Percentiles rank a stretch among this genome's conserved stretches.
phyloP scores from a whole-genome alignment of 129 eudicot genomes.

The Gnaphalium uliginosum region DNA sequence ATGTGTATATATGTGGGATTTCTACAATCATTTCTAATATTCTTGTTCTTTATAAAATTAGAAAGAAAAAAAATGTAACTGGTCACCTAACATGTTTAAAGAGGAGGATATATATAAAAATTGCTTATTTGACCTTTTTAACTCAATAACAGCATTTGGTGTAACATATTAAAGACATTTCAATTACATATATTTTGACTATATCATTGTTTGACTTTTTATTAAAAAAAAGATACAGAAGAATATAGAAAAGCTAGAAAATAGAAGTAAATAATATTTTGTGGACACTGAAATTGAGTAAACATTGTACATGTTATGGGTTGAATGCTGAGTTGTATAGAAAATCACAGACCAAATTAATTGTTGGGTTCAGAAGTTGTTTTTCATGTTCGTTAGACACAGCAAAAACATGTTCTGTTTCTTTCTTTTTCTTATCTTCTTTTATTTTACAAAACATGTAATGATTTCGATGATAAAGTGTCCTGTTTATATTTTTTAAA shows the following conservation, averaged over 20 bases:
- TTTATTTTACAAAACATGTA: not conserved
- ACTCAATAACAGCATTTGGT: too few species aligned
- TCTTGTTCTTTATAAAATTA: too few species aligned
- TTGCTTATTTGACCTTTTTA: too few species aligned
- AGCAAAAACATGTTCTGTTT: not conserved
- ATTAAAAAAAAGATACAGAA: not conserved
- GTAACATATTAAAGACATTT: too few species aligned
- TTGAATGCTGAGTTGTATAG: constrained; percentile 3
- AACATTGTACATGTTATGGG: constrained; percentile 13
- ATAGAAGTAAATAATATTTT: not conserved
- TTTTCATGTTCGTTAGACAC: constrained; percentile 6
- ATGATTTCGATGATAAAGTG: not conserved
- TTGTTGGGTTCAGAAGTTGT: constrained; percentile 8
- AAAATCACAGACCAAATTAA: constrained; percentile 5
- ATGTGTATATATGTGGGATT: too few species aligned
- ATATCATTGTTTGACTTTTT: not conserved
- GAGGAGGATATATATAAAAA: too few species aligned
- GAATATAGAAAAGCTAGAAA: not conserved
- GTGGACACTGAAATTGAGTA: not conserved
- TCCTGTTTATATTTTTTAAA: not conserved
- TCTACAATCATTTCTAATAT: too few species aligned
- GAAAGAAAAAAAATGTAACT: too few species aligned
- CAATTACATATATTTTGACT: not conserved
- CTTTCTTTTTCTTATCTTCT: not conserved
- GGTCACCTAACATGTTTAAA: too few species aligned